Conservation (phyloP, 257 asterid genomes). For the Fraxinus quadrangulata region DNA sequence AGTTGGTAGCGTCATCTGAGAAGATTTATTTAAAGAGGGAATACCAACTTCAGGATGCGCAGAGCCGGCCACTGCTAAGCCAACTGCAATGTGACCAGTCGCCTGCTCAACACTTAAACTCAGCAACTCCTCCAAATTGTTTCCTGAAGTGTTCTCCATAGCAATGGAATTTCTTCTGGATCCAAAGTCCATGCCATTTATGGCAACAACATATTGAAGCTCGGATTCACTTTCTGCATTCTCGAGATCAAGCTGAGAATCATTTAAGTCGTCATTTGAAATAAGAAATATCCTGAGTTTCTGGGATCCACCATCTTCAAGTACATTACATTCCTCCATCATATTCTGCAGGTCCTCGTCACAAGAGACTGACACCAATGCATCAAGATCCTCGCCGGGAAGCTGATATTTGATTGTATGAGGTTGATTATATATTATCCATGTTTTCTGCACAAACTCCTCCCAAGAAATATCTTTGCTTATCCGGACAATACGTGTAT, state of each 20-base stretch:
- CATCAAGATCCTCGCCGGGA: constrained; percentile 98
- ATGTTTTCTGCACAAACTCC: constrained; percentile 71
- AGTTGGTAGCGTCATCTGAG: constrained; percentile 43
- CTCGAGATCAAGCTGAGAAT: constrained; percentile 62
- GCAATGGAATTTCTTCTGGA: constrained; percentile 68
- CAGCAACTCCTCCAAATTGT: constrained; percentile 71
- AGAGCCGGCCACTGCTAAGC: constrained; percentile 35
- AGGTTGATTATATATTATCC: constrained; percentile 47
- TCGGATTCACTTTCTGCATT: constrained; percentile 66
- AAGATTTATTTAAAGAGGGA: constrained; percentile 45
- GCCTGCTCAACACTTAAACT: constrained; percentile 53
- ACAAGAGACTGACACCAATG: constrained; percentile 86
- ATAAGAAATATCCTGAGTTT: constrained; percentile 76
- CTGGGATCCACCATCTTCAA: constrained; percentile 63
- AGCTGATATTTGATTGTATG: constrained; percentile 83
- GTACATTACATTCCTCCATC: constrained; percentile 78
- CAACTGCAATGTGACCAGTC: constrained; percentile 40
- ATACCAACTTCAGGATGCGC: constrained; percentile 39
- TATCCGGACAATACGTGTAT: constrained; percentile 74
- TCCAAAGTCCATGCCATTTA: constrained; percentile 77
- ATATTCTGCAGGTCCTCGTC: constrained; percentile 89
- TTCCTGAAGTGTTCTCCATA: constrained; percentile 54
- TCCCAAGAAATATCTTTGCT: constrained; percentile 69
- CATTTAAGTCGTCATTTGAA: constrained; percentile 62
- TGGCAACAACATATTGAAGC: constrained; percentile 75